Evolutionary conservation across 768 basidiomycete species (phyloP).

Genomic region (Cyathus striatus): DNA sequence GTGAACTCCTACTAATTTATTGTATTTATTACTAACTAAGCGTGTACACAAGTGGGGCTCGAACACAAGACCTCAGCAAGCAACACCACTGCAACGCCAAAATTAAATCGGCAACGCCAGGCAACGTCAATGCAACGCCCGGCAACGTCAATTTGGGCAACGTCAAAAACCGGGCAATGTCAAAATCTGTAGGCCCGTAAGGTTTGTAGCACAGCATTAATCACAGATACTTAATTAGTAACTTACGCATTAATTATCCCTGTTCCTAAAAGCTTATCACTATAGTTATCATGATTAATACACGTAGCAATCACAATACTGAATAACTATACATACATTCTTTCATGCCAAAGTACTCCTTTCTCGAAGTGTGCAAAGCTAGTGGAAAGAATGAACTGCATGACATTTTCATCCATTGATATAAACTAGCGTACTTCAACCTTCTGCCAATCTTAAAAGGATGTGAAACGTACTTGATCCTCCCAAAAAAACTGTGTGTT

Average conservation of each 20-base stretch:
- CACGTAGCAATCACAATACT: background rate
- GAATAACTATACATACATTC: background rate
- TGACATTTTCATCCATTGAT: background rate
- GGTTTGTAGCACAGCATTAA: background rate
- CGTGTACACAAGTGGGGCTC: too few relatives aligned
- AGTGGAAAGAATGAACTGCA: background rate
- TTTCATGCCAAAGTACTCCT: background rate
- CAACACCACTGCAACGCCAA: too few relatives aligned
- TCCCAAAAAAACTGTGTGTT: background rate
- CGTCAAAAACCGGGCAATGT: too few relatives aligned
- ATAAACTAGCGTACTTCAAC: background rate
- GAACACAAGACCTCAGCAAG: too few relatives aligned
- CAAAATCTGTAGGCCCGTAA: too few relatives aligned
- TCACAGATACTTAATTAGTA: too few relatives aligned
- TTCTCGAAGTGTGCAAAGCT: background rate
- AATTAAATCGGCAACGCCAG: too few relatives aligned
- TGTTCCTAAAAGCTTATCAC: background rate
- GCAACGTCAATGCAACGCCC: too few relatives aligned
- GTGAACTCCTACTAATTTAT: too few relatives aligned
- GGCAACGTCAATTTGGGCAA: too few relatives aligned
- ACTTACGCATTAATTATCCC: background rate
- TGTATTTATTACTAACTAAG: too few relatives aligned
- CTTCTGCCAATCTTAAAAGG: background rate
- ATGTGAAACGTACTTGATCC: background rate
- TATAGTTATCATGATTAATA: background rate